Conservation (phyloP, 2,329 filamentous ascomycete genomes). For the Fusarium dlaminii region DNA sequence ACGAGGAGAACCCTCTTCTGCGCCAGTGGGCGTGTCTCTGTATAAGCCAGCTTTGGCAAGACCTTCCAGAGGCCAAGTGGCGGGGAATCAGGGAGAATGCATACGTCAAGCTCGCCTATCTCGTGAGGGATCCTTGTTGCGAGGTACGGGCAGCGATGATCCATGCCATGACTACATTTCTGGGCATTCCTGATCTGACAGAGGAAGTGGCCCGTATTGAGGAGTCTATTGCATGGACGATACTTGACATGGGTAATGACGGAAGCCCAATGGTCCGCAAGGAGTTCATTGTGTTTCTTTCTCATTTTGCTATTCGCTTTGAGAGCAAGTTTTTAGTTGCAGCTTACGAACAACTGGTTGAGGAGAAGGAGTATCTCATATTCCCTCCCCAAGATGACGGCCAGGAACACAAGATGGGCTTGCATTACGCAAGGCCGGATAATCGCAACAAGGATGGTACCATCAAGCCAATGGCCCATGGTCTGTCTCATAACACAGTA, state of each 20-base stretch:
- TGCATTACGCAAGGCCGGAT: slow-evolving; percentile 68
- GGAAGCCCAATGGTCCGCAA: slow-evolving; percentile 94
- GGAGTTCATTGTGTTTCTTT: slow-evolving; percentile 93
- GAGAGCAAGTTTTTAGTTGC: slow-evolving; percentile 92
- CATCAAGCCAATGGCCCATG: slow-evolving; percentile 65
- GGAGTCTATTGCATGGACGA: slow-evolving; percentile 86
- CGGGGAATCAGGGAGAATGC: slow-evolving; percentile 90
- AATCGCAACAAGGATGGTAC: slow-evolving; percentile 66
- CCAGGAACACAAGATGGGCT: slow-evolving; percentile 68
- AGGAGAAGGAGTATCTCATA: slow-evolving; percentile 78
- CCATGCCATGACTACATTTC: slow-evolving; percentile 91
- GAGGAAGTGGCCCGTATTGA: slow-evolving; percentile 91
- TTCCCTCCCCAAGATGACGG: slow-evolving; percentile 65
- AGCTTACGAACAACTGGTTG: slow-evolving; percentile 87
- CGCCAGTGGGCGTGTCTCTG: slow-evolving; percentile 97
- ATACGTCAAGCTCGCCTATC: slow-evolving; percentile 79
- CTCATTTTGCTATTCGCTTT: slow-evolving; percentile 88
- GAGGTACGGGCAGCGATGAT: slow-evolving; percentile 95
- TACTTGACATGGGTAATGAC: slow-evolving; percentile 92
- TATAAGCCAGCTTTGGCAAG: slow-evolving; percentile 92
- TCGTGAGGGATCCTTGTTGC: slow-evolving; percentile 86
- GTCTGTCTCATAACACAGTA: slow-evolving; percentile 84
- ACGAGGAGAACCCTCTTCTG: slow-evolving; percentile 86
- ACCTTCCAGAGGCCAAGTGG: slow-evolving; percentile 94
- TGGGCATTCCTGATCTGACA: slow-evolving; percentile 92